Conservation (phyloP, 1,284 basidiomycete species). For the Malassezia furfur region DNA sequence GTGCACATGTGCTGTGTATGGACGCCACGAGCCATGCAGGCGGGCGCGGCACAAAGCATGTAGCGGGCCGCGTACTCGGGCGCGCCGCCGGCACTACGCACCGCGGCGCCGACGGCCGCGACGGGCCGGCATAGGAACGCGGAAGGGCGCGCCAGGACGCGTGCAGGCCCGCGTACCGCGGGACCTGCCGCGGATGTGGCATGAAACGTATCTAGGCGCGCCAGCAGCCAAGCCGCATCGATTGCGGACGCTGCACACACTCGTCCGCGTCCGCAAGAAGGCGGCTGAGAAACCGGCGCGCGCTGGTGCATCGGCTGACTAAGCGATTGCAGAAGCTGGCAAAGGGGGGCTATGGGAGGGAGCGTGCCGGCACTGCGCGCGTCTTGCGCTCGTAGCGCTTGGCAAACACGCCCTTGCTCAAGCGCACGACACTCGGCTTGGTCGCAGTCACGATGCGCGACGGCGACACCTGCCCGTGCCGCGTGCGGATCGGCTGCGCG, state of each 20-base stretch:
- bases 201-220: neutral
- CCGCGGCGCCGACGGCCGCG: neutral
- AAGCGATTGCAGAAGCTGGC: neutral
- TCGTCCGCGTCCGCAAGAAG: constrained; percentile 2
- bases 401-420: constrained; percentile 41
- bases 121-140: neutral
- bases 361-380: neutral
- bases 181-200: constrained; percentile 1
- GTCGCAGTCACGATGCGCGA: constrained; percentile 13
- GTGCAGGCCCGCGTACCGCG: neutral
- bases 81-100: neutral
- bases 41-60: neutral
- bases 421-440: constrained; percentile 37
- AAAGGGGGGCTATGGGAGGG: neutral
- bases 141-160: neutral
- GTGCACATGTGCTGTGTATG: neutral
- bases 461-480: constrained; percentile 5
- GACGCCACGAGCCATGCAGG: neutral
- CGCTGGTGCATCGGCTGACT: neutral
- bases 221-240: neutral
- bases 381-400: constrained; percentile 20
- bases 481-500: constrained; percentile 6
- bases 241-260: neutral
- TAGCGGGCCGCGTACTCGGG: neutral
- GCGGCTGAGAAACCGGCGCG: constrained; percentile 2